Evolutionary conservation across 2,329 filamentous ascomycete genomes (phyloP).

Genomic region (Chrysosporium keratinophilum): DNA sequence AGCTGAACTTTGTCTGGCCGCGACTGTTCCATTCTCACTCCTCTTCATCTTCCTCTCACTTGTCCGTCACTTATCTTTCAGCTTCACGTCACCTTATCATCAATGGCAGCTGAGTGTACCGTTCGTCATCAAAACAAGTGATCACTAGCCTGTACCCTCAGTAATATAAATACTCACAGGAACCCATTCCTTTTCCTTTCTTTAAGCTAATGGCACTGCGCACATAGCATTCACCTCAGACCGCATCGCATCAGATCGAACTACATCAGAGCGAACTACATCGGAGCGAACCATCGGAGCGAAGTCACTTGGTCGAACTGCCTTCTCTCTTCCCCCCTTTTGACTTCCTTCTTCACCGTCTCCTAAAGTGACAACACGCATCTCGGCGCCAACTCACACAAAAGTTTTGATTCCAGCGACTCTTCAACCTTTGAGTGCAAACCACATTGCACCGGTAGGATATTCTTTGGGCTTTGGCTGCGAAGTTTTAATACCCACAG

Average conservation of each 20-base stretch:
- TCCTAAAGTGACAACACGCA: background rate
- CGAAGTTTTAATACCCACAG: constrained; percentile 19
- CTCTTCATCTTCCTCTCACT: background rate
- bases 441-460: background rate
- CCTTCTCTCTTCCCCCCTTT: background rate
- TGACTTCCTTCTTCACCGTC: background rate
- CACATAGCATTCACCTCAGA: background rate
- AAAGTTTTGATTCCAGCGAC: background rate
- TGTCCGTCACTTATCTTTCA: background rate
- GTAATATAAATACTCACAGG: too few relatives aligned
- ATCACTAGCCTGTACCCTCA: background rate
- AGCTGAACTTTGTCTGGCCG: background rate
- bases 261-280: constrained; percentile 1
- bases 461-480: constrained; percentile 13
- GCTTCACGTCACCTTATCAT: constrained; percentile 3
- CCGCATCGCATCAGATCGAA: constrained; percentile 4
- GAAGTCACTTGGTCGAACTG: background rate
- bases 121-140: background rate
- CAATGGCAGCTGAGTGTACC: background rate
- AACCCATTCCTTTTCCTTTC: background rate
- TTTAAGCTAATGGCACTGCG: background rate
- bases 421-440: background rate
- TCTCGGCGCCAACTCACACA: background rate
- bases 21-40: background rate
- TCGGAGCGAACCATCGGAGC: background rate